Conservation (phyloP, 1,139 yeast species). For the Nakaseomyces uthaithaninus region DNA sequence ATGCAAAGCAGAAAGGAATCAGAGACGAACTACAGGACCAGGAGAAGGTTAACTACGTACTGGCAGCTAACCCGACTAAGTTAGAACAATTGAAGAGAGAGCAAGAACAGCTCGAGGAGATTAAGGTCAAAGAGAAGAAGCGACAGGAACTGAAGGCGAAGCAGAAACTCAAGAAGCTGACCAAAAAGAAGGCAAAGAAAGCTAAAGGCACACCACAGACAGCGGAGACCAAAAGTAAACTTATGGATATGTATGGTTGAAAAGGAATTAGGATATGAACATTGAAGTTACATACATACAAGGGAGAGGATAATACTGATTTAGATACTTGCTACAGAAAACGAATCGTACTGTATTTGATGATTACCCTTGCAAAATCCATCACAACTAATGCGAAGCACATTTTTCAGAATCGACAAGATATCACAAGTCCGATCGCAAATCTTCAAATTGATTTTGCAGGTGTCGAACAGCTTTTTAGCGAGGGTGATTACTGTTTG, state of each 20-base stretch:
- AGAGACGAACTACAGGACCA: conserved; percentile 23
- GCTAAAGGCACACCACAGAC: conserved; percentile 21
- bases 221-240: conserved; percentile 14
- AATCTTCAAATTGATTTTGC: too few species aligned
- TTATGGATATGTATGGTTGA: conserved; percentile 24
- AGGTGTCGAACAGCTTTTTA: too few species aligned
- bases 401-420: too few species aligned
- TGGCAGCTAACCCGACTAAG: conserved; percentile 32
- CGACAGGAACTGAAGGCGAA: neutral
- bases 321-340: too few species aligned
- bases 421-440: too few species aligned
- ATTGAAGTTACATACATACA: neutral
- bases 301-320: too few species aligned
- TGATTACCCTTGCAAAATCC: too few species aligned
- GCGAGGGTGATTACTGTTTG: too few species aligned
- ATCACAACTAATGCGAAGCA: too few species aligned
- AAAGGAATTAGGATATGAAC: neutral
- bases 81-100: conserved; percentile 23
- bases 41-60: conserved; percentile 25
- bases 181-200: conserved; percentile 18
- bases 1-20: conserved; percentile 23
- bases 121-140: conserved; percentile 8
- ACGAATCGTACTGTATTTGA: too few species aligned
- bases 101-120: neutral
- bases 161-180: conserved; percentile 8